Percentiles rank a stretch among this genome's conserved stretches.
Conservation (phyloP, 1,284 basidiomycete genomes). For the Hypsizygus ulmarius region DNA sequence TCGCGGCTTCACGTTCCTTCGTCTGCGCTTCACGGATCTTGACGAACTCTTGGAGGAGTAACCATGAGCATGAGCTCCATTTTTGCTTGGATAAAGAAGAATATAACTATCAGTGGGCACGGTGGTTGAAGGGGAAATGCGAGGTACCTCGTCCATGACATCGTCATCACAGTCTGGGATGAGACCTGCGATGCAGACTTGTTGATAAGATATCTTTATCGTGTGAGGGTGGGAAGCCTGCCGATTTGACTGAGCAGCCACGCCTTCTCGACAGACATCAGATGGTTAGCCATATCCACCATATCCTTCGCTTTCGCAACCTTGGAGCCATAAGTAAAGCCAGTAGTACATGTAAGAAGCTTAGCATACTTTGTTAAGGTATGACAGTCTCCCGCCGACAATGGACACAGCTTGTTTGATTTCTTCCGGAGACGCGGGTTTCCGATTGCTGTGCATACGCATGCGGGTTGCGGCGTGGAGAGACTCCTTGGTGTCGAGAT, state of each 20-base stretch:
- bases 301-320: constrained; percentile 57
- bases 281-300: constrained; percentile 57
- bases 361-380: constrained; percentile 57
- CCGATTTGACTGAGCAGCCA: constrained; percentile 78
- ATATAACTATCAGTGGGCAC: constrained; percentile 6
- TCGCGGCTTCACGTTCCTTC: constrained; percentile 37
- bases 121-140: background rate
- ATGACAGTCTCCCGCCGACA: constrained; percentile 77
- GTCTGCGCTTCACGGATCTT: constrained; percentile 53
- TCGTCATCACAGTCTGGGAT: constrained; percentile 81
- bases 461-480: constrained; percentile 58
- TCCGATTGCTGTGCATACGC: constrained; percentile 35
- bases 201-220: background rate
- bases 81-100: constrained; percentile 52
- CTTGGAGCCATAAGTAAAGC: too few species aligned
- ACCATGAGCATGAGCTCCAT: constrained; percentile 80
- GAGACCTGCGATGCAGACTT: constrained; percentile 32
- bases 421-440: constrained; percentile 32
- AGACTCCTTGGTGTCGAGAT: constrained; percentile 65
- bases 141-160: constrained; percentile 74
- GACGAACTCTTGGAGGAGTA: constrained; percentile 70
- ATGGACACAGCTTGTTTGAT: constrained; percentile 55
- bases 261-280: constrained; percentile 71
- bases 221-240: constrained; percentile 26
- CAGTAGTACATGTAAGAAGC: constrained; percentile 2